phyloP scores from a whole-genome alignment of 805 yeast species.

The Trichomonascus vanleenenianus region DNA sequence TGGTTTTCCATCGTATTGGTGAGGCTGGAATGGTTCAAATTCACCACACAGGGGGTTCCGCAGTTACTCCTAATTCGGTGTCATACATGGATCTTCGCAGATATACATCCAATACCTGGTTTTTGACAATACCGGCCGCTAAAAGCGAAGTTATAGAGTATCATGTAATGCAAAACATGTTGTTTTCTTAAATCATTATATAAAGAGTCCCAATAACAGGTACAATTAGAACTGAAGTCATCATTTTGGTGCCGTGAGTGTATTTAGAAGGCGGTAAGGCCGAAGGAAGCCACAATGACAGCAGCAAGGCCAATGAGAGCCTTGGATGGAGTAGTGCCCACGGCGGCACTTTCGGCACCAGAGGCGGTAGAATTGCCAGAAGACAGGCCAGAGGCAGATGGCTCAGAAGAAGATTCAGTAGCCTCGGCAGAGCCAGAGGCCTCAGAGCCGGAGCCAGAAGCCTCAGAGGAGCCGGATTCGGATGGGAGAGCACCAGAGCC shows the following conservation, averaged over 20 bases:
- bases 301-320: conserved; percentile 8
- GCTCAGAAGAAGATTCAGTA: conserved; percentile 3
- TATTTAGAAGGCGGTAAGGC: conserved; percentile 7
- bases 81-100: too few species aligned
- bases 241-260: background rate
- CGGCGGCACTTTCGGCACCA: conserved; percentile 4
- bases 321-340: conserved; percentile 7
- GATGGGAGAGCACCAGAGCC: conserved; percentile 2
- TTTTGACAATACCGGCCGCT: too few species aligned
- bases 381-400: conserved; percentile 6
- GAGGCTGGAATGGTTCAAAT: too few species aligned
- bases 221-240: background rate
- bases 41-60: too few species aligned
- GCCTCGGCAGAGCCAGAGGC: conserved; percentile 7
- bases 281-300: conserved; percentile 11
- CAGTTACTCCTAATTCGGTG: too few species aligned
- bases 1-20: too few species aligned
- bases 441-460: conserved; percentile 2
- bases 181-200: background rate
- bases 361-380: conserved; percentile 4
- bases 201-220: background rate
- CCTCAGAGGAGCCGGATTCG: background rate
- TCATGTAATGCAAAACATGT: background rate
- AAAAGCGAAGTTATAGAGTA: too few species aligned
- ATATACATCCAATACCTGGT: too few species aligned